Evolutionary conservation across 345 rosid genomes (phyloP), one percentile per base, ranked within the genome.

Genomic region (Bretschneidera sinensis): DNA sequence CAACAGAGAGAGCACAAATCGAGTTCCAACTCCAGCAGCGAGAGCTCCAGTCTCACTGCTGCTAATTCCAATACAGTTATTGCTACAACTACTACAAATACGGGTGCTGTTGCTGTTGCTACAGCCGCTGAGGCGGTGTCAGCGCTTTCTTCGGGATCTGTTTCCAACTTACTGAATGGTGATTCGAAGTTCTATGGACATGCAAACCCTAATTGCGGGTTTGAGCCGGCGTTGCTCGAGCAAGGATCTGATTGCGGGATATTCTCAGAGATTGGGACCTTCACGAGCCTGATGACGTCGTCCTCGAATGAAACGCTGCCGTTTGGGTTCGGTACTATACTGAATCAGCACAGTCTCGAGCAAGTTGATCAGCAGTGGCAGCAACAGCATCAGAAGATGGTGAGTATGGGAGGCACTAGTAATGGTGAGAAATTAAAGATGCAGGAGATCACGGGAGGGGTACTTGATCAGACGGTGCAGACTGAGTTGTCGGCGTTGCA

Each of bases 41-140:
- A 89, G 50, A 87, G 92, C 70, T 89, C 97, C 0, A 83, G 91
- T 51, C 85, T 87, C n/a, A 80, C 96, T 2, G 91, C 84, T 6
- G 66, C 85, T 9, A 80, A 80, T 62, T 62, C 85, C 17, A 60
- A 60, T 16, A 64, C 74, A 4, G 62, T 50, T 47, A 70, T 74
- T 21, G 69, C 51, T 13, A 34, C 61, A 13, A 52, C 19, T 19
- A 21, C 14, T 39, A 34, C 81, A 0, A 75, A 75, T 49, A 50
- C 79, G 8, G 57, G 57, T 10, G 62, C 45, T 13, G 45, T 39
- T 17, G 66, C 74, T 5, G 62, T 48, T 47, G 70, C 77, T 21
- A 65, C 51, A 35, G 52, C 59, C n/a, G n/a, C n/a, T n/a, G 82
- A 77, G 56, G 81, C 82, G 18, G 83, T 71, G 31, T 81, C 89